Conservation (phyloP, 2,329 filamentous ascomycete genomes). For the Aspergillus arachidicola region DNA sequence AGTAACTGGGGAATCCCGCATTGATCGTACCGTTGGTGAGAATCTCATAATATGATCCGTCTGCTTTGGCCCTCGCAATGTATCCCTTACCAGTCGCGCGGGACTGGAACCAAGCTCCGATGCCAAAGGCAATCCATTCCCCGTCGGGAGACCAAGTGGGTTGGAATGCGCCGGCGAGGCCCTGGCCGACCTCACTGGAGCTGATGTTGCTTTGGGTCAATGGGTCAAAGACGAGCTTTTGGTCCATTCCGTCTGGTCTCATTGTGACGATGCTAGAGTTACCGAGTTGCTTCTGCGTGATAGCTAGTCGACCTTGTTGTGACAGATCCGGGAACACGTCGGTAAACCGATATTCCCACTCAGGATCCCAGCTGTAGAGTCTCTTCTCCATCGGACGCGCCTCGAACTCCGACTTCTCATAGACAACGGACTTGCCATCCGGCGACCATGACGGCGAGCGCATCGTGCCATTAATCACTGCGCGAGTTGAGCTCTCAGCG, state of each 20-base stretch:
- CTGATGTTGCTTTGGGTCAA: slow-evolving; percentile 18
- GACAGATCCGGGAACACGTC: slow-evolving; percentile 46
- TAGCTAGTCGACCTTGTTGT: slow-evolving; percentile 30
- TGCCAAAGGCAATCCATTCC: slow-evolving; percentile 42
- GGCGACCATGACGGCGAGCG: slow-evolving; percentile 37
- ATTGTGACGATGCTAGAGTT: slow-evolving; percentile 42
- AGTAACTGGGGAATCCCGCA: slow-evolving; percentile 46
- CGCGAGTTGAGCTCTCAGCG: slow-evolving; percentile 4
- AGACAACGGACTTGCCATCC: slow-evolving; percentile 31
- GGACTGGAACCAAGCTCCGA: slow-evolving; percentile 45
- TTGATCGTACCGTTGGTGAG: slow-evolving; percentile 41
- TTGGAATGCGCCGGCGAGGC: slow-evolving; percentile 44
- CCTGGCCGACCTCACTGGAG: slow-evolving; percentile 25
- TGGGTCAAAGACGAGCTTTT: slow-evolving; percentile 31
- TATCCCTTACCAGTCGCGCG: slow-evolving; percentile 30
- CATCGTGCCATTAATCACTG: slow-evolving; percentile 14
- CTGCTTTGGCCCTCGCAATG: slow-evolving; percentile 26
- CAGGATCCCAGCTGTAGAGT: slow-evolving; percentile 43
- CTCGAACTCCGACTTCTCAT: slow-evolving; percentile 28
- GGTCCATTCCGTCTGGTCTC: slow-evolving; percentile 31
- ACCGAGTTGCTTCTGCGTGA: slow-evolving; percentile 45
- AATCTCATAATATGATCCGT: slow-evolving; percentile 30
- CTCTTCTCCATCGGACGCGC: slow-evolving; percentile 38
- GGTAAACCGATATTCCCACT: slow-evolving; percentile 49
- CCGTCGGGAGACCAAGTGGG: slow-evolving; percentile 44